These are phyloP conservation scores for Sclerotinia minor DNA, from an alignment of 2,329 filamentous ascomycete genomes.

Conservation along the genomic window DNA sequence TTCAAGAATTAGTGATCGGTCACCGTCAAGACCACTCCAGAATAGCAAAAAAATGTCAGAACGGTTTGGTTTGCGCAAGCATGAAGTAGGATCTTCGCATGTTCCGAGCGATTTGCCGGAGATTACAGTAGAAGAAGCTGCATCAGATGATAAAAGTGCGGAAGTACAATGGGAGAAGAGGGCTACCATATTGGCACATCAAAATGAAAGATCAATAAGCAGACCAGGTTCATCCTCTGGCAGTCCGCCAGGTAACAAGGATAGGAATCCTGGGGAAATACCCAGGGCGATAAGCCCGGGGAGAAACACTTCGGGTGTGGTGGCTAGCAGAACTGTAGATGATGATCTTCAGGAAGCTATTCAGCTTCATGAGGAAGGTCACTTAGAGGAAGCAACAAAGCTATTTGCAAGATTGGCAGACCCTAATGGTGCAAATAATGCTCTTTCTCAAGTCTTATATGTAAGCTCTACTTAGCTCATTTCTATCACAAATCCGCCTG, in stretches of 20 bases:
- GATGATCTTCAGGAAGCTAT: constrained; percentile 94
- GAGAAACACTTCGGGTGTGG: constrained; percentile 34
- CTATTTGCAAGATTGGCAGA: constrained; percentile 85
- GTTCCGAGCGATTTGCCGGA: constrained; percentile 79
- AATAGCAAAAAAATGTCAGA: constrained; percentile 58
- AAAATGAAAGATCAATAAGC: constrained; percentile 49
- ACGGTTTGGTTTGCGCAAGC: constrained; percentile 65
- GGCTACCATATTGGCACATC: constrained; percentile 80
- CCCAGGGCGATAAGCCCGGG: constrained; percentile 19
- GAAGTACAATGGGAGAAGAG: constrained; percentile 90
- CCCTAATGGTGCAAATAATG: constrained; percentile 82
- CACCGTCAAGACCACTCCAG: not conserved
- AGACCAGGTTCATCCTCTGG: constrained; percentile 46
- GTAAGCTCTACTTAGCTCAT: constrained; percentile 12
- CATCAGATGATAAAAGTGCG: constrained; percentile 47
- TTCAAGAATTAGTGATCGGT: constrained; percentile 28
- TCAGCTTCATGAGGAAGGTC: constrained; percentile 80
- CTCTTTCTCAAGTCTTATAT: constrained; percentile 92
- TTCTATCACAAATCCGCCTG: constrained; percentile 2
- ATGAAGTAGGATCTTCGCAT: constrained; percentile 64
- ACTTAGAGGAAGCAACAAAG: constrained; percentile 75
- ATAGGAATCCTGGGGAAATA: constrained; percentile 28
- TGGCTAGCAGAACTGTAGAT: constrained; percentile 57
- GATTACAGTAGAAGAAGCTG: constrained; percentile 51
- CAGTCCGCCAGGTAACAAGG: constrained; percentile 28